phyloP scores from a whole-genome alignment of 495 filamentous ascomycete genomes.

The Penicillium canescens region DNA sequence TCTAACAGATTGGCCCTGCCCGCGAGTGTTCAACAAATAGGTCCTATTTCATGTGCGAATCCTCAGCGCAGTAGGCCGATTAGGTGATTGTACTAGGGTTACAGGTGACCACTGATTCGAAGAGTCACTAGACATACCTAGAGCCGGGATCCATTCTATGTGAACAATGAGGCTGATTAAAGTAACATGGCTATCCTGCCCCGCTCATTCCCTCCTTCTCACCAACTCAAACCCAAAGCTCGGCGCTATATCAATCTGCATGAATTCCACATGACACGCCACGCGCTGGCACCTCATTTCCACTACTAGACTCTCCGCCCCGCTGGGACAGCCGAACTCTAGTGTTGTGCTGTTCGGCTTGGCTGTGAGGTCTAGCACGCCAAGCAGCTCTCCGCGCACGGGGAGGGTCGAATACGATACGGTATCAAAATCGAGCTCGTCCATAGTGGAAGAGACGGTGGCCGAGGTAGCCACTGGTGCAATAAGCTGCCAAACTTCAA shows the following conservation, averaged over 20 bases:
- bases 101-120: not conserved
- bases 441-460: not conserved
- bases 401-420: not conserved
- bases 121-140: not conserved
- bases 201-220: not conserved
- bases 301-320: conserved; percentile 1
- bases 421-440: not conserved
- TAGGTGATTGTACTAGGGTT: not conserved
- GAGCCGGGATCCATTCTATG: not conserved
- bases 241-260: not conserved
- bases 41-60: too few relatives aligned
- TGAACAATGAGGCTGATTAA: not conserved
- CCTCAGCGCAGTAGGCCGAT: not conserved
- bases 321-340: not conserved
- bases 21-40: too few relatives aligned
- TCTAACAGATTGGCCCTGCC: not conserved
- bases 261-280: not conserved
- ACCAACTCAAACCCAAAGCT: not conserved
- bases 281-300: conserved; percentile 1
- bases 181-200: not conserved
- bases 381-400: conserved; percentile 1
- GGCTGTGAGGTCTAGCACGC: not conserved
- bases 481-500: conserved; percentile 1
- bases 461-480: not conserved
- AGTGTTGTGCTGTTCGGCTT: conserved; percentile 1